Evolutionary conservation across 257 asterid genomes (phyloP), one percentile per base, ranked within the genome.

Genomic region (Nicotiana tomentosiformis): DNA sequence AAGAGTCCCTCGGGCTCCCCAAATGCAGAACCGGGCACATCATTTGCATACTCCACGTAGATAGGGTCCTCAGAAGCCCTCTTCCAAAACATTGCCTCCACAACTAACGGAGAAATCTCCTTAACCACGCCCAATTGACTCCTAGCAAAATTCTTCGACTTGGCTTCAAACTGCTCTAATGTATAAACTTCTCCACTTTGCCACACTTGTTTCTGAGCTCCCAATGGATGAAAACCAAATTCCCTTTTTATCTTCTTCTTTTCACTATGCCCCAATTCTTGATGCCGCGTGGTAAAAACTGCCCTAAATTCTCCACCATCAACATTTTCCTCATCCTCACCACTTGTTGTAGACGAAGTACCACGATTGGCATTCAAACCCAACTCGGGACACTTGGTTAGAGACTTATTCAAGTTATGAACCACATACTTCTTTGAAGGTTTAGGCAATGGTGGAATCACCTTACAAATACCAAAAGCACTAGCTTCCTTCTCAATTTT

Each of bases 121-220:
- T 93, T 96, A 85, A 91, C 87, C 83, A 74, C 64, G 30, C 97
- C 94, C 70, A 94, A 87, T 69, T 87, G 93, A 87, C 87, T 90
- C 90, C 88, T 94, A 7, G 99, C 90, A 55, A 96, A 96, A 76
- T 17, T 82, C 88, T 92, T 96, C 4, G 98, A 90, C 89, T 94
- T 96, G 3, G 91, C 92, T 89, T 96, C 99, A 78, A 96, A 96
- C 85, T 96, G 96, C 79, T 96, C 98, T 80, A 96, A 84, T 0
- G 99, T 91, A 84, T 96, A 96, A 84, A 88, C 90, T 85, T 94
- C 97, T 88, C 99, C 99, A 88, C 99, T 96, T 83, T 96, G 98
- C 99, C 99, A 96, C 64, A 96, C 99, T 88, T 96, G 97, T 84
- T 89, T 96, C 79, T 87, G 87, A 62, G 89, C 91, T 62, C 90